A percentile compares a stretch with the other conserved stretches of the same genome.
Conservation (phyloP, 192 early-diverging fungal species). For the Coemansia sp. region DNA sequence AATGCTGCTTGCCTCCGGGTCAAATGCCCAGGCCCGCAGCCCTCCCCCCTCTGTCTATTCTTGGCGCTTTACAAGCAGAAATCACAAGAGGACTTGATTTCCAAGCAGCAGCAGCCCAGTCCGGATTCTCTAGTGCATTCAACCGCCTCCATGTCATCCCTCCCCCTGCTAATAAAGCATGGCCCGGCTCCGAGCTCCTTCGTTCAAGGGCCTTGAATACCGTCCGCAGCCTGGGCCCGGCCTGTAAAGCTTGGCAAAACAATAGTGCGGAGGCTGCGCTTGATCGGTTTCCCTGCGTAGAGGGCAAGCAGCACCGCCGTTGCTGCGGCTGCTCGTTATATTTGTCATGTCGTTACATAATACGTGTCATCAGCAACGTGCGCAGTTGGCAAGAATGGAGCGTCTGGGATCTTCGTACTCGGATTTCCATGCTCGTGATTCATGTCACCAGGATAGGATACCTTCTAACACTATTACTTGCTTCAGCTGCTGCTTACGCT, state of each 20-base stretch:
- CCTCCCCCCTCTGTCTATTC: background rate
- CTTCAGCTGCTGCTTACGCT: too few species aligned
- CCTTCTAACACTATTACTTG: background rate
- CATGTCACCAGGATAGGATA: background rate
- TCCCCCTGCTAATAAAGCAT: background rate
- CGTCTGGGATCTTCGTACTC: background rate
- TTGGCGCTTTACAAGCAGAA: background rate
- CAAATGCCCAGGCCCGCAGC: conserved; percentile 3
- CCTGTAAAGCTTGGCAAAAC: background rate
- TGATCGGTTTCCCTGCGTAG: background rate
- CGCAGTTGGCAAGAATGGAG: background rate
- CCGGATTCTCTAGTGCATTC: background rate
- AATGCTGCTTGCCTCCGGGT: background rate
- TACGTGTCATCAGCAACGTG: background rate
- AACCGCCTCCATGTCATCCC: background rate
- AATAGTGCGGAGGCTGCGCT: background rate
- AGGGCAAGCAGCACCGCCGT: background rate
- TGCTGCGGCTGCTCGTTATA: background rate
- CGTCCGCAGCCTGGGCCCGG: background rate
- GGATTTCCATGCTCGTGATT: background rate
- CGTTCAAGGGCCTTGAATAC: background rate
- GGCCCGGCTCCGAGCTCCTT: background rate
- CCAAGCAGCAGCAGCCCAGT: background rate
- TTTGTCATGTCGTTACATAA: background rate
- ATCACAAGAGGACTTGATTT: background rate